Percentiles rank a stretch among this genome's conserved stretches.
phyloP scores from a whole-genome alignment of 768 basidiomycete genomes.

The Pleurotus citrinopileatus region DNA sequence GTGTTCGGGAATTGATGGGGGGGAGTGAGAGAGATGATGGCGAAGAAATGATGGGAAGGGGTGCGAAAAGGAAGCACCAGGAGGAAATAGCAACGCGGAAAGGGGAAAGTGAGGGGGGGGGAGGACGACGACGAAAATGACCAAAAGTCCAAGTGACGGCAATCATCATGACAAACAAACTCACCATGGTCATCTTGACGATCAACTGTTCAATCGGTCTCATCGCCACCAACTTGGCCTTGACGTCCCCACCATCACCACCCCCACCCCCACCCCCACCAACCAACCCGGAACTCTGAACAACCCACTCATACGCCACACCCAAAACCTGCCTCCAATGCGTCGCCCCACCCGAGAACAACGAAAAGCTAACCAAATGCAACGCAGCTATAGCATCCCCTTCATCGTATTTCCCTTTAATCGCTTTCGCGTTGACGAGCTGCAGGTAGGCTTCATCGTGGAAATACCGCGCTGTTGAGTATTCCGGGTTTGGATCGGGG shows the following conservation, averaged over 20 bases:
- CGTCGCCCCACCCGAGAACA: slow-evolving; percentile 63
- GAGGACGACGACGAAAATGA: neutral
- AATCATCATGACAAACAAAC: slow-evolving; percentile 25
- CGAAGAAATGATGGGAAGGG: neutral
- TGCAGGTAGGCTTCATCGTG: slow-evolving; percentile 68
- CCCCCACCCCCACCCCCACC: slow-evolving; percentile 58
- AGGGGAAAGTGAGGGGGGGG: neutral
- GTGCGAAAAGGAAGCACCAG: neutral
- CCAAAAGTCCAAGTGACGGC: too few relatives aligned
- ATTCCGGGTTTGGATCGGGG: slow-evolving; percentile 49
- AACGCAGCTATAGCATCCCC: slow-evolving; percentile 76
- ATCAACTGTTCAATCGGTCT: slow-evolving; percentile 50
- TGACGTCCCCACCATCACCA: slow-evolving; percentile 69
- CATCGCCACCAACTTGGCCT: slow-evolving; percentile 55
- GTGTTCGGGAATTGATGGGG: slow-evolving; percentile 4
- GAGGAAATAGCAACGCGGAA: slow-evolving; percentile 12
- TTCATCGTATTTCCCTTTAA: slow-evolving; percentile 54
- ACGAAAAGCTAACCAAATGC: slow-evolving; percentile 72
- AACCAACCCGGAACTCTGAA: slow-evolving; percentile 36
- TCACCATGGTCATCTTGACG: slow-evolving; percentile 71
- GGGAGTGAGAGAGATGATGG: neutral
- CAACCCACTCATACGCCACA: slow-evolving; percentile 76
- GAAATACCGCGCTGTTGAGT: slow-evolving; percentile 59
- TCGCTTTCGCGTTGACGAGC: slow-evolving; percentile 51
- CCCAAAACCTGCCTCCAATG: slow-evolving; percentile 72